Conservation (phyloP, 2,329 filamentous ascomycete genomes). For the Cytospora chrysosperma region DNA sequence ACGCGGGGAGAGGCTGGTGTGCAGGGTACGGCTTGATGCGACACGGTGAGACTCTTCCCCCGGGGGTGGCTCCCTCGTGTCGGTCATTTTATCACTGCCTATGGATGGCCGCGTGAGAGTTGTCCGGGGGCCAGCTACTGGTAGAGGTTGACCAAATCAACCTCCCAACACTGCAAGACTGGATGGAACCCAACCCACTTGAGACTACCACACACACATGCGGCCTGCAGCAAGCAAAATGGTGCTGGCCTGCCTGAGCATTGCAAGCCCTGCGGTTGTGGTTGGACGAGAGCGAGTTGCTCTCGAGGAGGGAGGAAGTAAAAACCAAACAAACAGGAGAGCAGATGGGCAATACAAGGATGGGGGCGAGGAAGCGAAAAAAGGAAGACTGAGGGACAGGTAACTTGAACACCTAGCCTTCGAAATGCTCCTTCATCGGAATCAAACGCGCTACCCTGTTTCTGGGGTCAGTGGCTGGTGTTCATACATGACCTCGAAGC, state of each 20-base stretch:
- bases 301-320: no score
- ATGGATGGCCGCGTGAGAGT: no score
- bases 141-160: no score
- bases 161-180: no score
- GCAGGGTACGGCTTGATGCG: no score
- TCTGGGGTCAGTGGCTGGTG: not conserved
- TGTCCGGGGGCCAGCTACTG: no score
- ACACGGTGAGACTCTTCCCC: no score
- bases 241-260: not conserved
- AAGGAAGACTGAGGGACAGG: not conserved
- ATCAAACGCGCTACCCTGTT: constrained; percentile 2
- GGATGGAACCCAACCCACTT: no score
- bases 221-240: not conserved
- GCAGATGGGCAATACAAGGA: not conserved
- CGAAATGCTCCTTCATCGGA: not conserved
- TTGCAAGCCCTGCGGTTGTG: not conserved
- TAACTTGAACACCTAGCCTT: constrained; percentile 3
- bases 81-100: not conserved
- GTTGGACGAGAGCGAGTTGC: not conserved
- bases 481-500: not conserved
- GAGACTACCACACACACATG: no score
- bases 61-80: not conserved
- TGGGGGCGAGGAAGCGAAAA: not conserved
- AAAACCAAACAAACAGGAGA: not conserved
- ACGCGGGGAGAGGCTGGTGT: no score